A percentile compares a stretch with the other conserved stretches of the same genome.
These are phyloP conservation scores for Chlorella sp. DNA, from an alignment of 139 green algal genomes.

Conservation along the genomic window DNA sequence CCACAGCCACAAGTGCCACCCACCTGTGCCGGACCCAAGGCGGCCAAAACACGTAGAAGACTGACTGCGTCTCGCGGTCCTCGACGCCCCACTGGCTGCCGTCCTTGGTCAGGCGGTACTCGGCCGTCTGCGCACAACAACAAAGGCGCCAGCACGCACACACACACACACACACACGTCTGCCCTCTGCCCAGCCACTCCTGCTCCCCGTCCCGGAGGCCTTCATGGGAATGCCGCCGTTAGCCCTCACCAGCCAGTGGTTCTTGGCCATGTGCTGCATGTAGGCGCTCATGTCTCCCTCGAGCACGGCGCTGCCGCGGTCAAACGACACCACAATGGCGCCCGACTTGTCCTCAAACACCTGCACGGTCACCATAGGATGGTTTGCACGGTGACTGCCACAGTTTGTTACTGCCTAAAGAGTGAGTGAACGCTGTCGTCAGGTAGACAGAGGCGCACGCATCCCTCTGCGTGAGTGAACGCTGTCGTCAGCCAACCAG, in stretches of 20 bases:
- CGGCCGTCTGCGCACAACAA: neutral
- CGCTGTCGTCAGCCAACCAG: no score
- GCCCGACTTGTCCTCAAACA: conserved; percentile 38
- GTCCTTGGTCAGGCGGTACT: conserved; percentile 28
- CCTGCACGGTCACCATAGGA: conserved; percentile 11
- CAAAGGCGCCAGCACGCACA: neutral
- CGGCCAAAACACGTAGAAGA: conserved; percentile 34
- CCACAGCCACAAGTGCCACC: neutral
- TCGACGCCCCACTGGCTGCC: conserved; percentile 30
- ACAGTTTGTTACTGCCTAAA: neutral
- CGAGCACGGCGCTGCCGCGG: conserved; percentile 8
- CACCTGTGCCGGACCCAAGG: conserved; percentile 33
- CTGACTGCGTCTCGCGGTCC: conserved; percentile 15
- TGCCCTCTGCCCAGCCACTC: no score
- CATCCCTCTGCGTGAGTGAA: neutral
- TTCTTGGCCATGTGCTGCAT: conserved; percentile 32
- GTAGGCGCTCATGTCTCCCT: conserved; percentile 37
- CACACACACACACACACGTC: neutral
- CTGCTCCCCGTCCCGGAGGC: no score
- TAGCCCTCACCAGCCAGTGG: conserved; percentile 13
- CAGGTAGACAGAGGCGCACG: neutral
- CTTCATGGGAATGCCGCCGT: no score
- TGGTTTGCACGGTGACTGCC: neutral
- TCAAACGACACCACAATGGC: conserved; percentile 34
- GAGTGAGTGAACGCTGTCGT: neutral